Evolutionary conservation across 305 asterid genomes (phyloP).

Genomic region (Striga hermonthica): DNA sequence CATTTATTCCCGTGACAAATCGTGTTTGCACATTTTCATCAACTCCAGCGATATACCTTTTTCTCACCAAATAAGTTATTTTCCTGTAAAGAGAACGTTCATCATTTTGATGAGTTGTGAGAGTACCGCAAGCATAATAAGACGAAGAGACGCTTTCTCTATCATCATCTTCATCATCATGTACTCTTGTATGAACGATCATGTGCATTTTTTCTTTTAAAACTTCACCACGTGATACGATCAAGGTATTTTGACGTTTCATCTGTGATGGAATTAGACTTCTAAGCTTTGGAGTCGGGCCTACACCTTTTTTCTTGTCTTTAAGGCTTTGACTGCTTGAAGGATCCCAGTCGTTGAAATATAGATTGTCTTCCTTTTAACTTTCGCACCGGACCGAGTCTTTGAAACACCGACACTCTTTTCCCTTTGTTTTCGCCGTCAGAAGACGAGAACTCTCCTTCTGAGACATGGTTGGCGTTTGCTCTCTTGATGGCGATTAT

Average conservation of each 20-base stretch:
- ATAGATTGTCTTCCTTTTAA: background rate
- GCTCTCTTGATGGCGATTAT: no score
- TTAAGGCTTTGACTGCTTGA: background rate
- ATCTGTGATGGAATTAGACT: background rate
- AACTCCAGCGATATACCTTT: no score
- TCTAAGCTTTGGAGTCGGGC: background rate
- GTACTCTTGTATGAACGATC: background rate
- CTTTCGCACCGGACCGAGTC: background rate
- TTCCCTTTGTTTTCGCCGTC: background rate
- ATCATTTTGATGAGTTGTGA: no score
- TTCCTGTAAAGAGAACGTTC: no score
- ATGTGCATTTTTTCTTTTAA: background rate
- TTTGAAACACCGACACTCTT: background rate
- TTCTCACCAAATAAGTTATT: no score
- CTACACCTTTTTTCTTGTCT: background rate
- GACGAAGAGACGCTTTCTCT: background rate
- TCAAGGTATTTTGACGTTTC: background rate
- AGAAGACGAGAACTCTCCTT: background rate
- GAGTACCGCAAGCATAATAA: background rate
- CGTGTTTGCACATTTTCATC: no score
- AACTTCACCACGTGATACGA: background rate
- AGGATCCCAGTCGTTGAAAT: background rate
- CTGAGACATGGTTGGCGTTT: background rate
- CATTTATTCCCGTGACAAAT: no score
- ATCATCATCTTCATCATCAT: background rate